These are phyloP conservation scores for Curvularia sp. DNA, from an alignment of 2,329 filamentous ascomycete genomes.

Conservation along the genomic window DNA sequence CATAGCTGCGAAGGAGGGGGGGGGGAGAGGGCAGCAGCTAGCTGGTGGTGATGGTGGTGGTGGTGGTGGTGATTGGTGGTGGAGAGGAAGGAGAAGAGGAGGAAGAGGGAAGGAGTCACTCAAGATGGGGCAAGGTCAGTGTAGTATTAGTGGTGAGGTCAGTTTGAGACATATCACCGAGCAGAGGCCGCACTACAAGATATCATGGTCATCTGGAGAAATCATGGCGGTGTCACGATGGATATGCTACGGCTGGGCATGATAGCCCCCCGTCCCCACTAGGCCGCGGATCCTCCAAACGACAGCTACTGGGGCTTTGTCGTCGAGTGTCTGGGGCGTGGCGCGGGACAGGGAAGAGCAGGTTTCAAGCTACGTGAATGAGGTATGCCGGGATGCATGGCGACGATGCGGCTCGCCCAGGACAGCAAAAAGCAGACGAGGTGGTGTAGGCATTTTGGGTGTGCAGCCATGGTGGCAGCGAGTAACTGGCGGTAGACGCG, in stretches of 20 bases:
- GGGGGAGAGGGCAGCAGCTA: neutral
- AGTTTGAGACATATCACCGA: slow-evolving; percentile 19
- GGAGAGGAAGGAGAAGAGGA: neutral
- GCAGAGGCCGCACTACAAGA: slow-evolving; percentile 21
- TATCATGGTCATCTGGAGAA: slow-evolving; percentile 37
- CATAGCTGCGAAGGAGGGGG: slow-evolving; percentile 33
- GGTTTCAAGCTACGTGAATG: slow-evolving; percentile 8
- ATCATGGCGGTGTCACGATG: slow-evolving; percentile 32
- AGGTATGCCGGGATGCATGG: neutral
- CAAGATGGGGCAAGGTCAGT: slow-evolving; percentile 2
- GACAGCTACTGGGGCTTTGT: neutral
- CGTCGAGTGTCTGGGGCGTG: neutral
- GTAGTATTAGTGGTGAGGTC: slow-evolving; percentile 22
- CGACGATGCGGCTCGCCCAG: neutral
- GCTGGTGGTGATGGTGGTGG: neutral
- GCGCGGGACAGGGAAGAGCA: neutral
- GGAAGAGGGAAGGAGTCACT: slow-evolving; percentile 9
- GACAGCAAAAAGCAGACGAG: slow-evolving; percentile 5
- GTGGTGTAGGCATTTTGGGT: neutral
- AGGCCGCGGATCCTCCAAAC: slow-evolving; percentile 13
- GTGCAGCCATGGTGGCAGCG: neutral
- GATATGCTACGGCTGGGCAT: slow-evolving; percentile 25
- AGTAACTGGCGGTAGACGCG: slow-evolving; percentile 19
- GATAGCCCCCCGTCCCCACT: slow-evolving; percentile 14
- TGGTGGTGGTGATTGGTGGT: slow-evolving; percentile 1